phyloP scores from a whole-genome alignment of 2,329 filamentous ascomycete genomes.

The Nemania diffusa region DNA sequence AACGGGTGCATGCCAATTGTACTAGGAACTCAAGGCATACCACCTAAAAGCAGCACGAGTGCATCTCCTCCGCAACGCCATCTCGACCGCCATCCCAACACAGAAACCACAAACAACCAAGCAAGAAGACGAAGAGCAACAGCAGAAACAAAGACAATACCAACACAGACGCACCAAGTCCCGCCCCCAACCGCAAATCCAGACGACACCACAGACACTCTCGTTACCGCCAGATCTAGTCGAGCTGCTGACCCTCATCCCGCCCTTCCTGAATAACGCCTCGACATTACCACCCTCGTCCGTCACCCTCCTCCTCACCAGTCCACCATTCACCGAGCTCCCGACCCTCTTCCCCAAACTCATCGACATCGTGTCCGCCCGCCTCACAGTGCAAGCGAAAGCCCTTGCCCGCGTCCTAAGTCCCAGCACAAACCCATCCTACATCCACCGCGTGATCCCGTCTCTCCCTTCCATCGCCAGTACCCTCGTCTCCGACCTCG shows the following conservation, averaged over 20 bases:
- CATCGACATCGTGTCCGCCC: conserved; percentile 58
- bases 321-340: conserved; percentile 61
- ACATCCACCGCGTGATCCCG: conserved; percentile 67
- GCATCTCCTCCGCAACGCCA: conserved; percentile 62
- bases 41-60: conserved; percentile 61
- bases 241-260: conserved; percentile 66
- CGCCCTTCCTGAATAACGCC: conserved; percentile 56
- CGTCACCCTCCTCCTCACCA: conserved; percentile 59
- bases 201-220: conserved; percentile 31
- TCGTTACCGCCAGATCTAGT: conserved; percentile 57
- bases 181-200: conserved; percentile 37
- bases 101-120: conserved; percentile 19
- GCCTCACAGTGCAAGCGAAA: conserved; percentile 61
- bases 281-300: conserved; percentile 52
- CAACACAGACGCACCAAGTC: conserved; percentile 43
- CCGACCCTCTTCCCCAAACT: conserved; percentile 60
- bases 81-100: conserved; percentile 56
- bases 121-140: conserved; percentile 40
- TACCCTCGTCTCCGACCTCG: conserved; percentile 51
- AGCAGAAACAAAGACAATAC: conserved; percentile 24
- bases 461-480: conserved; percentile 56
- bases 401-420: conserved; percentile 60
- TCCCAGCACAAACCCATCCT: conserved; percentile 64
- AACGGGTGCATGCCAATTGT: not conserved
- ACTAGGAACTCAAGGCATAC: conserved; percentile 60